Conservation (phyloP, 805 yeast genomes). For the Wickerhamomyces chaumierensis region DNA sequence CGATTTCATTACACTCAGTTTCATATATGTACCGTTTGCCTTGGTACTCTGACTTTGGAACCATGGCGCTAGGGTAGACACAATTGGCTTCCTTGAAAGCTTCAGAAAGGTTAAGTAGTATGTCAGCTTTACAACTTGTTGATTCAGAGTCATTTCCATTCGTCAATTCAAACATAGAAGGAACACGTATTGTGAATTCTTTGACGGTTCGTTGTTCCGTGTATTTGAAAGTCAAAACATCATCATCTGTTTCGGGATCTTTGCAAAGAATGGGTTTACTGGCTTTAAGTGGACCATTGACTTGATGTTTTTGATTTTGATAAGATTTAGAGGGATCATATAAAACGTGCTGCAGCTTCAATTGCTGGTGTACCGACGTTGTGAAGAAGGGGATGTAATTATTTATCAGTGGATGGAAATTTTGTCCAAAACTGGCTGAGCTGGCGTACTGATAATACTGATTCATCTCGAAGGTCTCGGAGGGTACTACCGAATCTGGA, state of each 20-base stretch:
- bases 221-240: constrained; percentile 20
- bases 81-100: constrained; percentile 29
- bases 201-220: constrained; percentile 20
- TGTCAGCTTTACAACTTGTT: constrained; percentile 1
- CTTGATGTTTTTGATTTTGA: no score
- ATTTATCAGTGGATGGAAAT: no score
- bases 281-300: constrained; percentile 25
- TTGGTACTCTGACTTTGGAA: constrained; percentile 25
- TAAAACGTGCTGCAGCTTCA: no score
- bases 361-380: no score
- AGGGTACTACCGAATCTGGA: no score
- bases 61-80: constrained; percentile 37
- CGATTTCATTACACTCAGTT: constrained; percentile 34
- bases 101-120: constrained; percentile 16
- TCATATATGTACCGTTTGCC: constrained; percentile 37
- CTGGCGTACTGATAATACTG: no score
- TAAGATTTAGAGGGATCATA: no score
- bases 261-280: constrained; percentile 14
- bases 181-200: constrained; percentile 15
- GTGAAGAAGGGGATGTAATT: no score
- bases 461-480: no score
- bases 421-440: no score
- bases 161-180: constrained; percentile 1
- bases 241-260: constrained; percentile 20
- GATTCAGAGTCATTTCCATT: no score